Evolutionary conservation across 352 stramenopile genomes (phyloP).

Genomic region (Phytophthora rubi): DNA sequence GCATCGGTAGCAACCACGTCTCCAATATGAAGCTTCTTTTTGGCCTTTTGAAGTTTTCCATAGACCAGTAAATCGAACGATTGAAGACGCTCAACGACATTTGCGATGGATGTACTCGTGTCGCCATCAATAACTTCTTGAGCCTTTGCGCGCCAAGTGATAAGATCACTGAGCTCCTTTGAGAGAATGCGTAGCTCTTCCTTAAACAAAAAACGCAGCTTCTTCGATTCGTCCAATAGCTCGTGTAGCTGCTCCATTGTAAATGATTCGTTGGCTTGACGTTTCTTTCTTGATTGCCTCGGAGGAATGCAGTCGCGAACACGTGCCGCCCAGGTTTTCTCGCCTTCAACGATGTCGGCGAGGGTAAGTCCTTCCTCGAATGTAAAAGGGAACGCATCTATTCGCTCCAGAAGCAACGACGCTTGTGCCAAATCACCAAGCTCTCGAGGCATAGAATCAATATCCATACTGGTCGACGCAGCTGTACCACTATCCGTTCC

Average conservation of each 20-base stretch:
- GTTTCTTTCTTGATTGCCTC: conserved; percentile 83
- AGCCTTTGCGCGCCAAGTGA: conserved; percentile 67
- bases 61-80: conserved; percentile 72
- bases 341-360: conserved; percentile 56
- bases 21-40: conserved; percentile 48
- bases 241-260: conserved; percentile 61
- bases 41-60: conserved; percentile 59
- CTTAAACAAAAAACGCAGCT: conserved; percentile 73
- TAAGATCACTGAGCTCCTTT: conserved; percentile 78
- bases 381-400: conserved; percentile 72
- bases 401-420: conserved; percentile 61
- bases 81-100: conserved; percentile 55
- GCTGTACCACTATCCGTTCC: conserved; percentile 7
- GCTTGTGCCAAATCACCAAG: conserved; percentile 58
- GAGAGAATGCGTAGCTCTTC: conserved; percentile 77
- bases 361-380: conserved; percentile 77
- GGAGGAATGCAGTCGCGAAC: conserved; percentile 79
- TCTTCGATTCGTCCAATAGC: conserved; percentile 63
- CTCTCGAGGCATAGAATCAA: conserved; percentile 37
- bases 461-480: conserved; percentile 20
- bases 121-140: conserved; percentile 53
- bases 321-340: conserved; percentile 71
- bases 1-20: conserved; percentile 7
- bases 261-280: conserved; percentile 66
- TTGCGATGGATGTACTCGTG: conserved; percentile 41